Base-by-base conservation (phyloP, 2,329 filamentous ascomycete species). In the Monilinia polystroma region DNA sequence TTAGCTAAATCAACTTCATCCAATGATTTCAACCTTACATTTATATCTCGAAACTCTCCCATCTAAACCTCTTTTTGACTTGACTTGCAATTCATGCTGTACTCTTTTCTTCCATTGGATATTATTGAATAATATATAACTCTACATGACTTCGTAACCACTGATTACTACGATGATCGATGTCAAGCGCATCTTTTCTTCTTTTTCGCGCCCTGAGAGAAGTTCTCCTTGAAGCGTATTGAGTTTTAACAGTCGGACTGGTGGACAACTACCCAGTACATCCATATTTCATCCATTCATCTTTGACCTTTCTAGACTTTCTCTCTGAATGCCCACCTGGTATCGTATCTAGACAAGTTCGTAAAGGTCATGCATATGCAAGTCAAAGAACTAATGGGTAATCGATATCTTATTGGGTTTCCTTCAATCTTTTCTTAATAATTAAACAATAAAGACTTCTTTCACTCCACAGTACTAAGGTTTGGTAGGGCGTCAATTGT, bases 1-100 rank as follows among this genome's bases (percentile, higher is more conserved):
- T 66, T 16, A 43, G 35, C 47, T 49, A 66, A 68, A 70, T 63
- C 70, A 64, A 63, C 49, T 67, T 67, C 67, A 60, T 71, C 73
- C 73, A 75, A 75, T 74, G 41, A 64, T 63, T 66, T 38, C 18
- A 35, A 58, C 55, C 56, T 52, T 16, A 65, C 47, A 67, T 47
- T 60, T 20, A n/a, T 29, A 43, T 60, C 53, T 67, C 69, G 68
- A 75, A 73, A 75, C 74, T 68, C 65, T 47, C 57, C 47, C 45
- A 64, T 38, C 16, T n/a, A 57, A 43, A 32, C 20, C n/a, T 35
- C 63, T 35, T 32, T 41, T 45, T 45, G 53, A 64, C 53, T 38
- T 41, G n/a, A 43, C 63, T 26, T 20, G 23, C 26, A 55, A 66
- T 60, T 58, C 63, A 56, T 66, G 35, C 64, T 35, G 18, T 38